phyloP scores from a whole-genome alignment of 129 eudicot species.

The Artemisia argyi region DNA sequence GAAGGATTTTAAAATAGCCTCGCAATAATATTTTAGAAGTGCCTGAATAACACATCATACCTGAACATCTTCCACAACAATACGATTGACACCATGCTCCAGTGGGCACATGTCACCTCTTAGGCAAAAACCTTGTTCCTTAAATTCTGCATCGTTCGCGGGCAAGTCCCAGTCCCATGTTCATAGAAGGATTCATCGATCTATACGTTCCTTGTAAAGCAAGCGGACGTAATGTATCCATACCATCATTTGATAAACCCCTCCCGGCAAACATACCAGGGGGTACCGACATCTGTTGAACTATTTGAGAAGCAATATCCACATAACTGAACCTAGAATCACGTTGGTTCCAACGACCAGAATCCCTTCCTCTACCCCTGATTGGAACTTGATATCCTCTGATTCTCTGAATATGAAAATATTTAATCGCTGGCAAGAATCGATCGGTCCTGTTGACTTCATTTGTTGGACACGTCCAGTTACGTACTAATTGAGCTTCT shows the following conservation, averaged over 20 bases:
- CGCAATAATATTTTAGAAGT: too few relatives aligned
- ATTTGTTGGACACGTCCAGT: conserved; percentile 56
- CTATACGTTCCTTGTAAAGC: conserved; percentile 69
- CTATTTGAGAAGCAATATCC: too few relatives aligned
- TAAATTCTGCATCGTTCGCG: too few relatives aligned
- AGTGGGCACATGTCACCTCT: conserved; percentile 99
- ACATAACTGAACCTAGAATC: conserved; percentile 60
- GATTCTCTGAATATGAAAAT: conserved; percentile 83
- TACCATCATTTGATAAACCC: conserved; percentile 67
- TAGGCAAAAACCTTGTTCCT: conserved; percentile 96
- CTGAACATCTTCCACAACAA: conserved; percentile 96
- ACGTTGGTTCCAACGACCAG: conserved; percentile 57
- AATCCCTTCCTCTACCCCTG: conserved; percentile 83
- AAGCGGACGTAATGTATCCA: conserved; percentile 85
- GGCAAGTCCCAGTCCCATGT: conserved; percentile 83
- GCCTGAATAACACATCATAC: too few relatives aligned
- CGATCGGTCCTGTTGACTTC: conserved; percentile 55
- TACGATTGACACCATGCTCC: conserved; percentile 97
- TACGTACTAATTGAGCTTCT: conserved; percentile 76
- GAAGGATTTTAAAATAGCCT: too few relatives aligned
- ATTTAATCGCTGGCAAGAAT: conserved; percentile 71
- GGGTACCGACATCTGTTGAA: conserved; percentile 61
- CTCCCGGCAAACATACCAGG: conserved; percentile 66
- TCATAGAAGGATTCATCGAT: conserved; percentile 66
- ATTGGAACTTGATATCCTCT: too few relatives aligned